A percentile compares a stretch with the other conserved stretches of the same genome.
phyloP scores from a whole-genome alignment of 2,329 filamentous ascomycete species.

The Graphilbum fragrans region DNA sequence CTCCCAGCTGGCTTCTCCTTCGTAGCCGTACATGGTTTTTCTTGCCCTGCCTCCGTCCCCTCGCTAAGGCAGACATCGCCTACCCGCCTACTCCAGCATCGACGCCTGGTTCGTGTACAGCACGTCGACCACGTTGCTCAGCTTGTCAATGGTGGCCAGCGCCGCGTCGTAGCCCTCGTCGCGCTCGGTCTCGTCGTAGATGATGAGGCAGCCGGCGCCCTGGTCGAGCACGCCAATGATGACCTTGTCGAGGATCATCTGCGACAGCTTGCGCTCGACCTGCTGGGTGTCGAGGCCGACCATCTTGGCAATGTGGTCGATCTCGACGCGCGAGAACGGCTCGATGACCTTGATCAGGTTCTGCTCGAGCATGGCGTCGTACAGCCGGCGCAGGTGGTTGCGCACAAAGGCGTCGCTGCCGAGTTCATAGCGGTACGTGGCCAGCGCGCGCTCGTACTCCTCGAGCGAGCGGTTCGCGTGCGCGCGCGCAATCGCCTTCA shows the following conservation, averaged over 20 bases:
- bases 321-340: conserved; percentile 94
- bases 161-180: conserved; percentile 93
- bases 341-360: conserved; percentile 99
- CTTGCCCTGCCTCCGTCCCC: neutral
- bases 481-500: conserved; percentile 95
- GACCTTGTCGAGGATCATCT: conserved; percentile 99
- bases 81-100: conserved; percentile 57
- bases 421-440: conserved; percentile 83
- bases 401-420: conserved; percentile 93
- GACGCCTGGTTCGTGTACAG: conserved; percentile 97
- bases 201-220: conserved; percentile 92
- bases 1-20: neutral
- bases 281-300: conserved; percentile 91
- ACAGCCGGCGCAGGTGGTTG: conserved; percentile 87
- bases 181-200: conserved; percentile 88
- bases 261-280: conserved; percentile 94
- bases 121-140: conserved; percentile 94
- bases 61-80: conserved; percentile 15
- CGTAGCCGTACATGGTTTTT: neutral
- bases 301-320: conserved; percentile 94
- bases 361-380: conserved; percentile 98
- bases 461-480: conserved; percentile 93
- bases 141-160: conserved; percentile 87
- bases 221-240: conserved; percentile 97
- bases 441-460: conserved; percentile 90